Evolutionary conservation across 345 rosid genomes (phyloP).

Genomic region (Eucalyptus camaldulensis): DNA sequence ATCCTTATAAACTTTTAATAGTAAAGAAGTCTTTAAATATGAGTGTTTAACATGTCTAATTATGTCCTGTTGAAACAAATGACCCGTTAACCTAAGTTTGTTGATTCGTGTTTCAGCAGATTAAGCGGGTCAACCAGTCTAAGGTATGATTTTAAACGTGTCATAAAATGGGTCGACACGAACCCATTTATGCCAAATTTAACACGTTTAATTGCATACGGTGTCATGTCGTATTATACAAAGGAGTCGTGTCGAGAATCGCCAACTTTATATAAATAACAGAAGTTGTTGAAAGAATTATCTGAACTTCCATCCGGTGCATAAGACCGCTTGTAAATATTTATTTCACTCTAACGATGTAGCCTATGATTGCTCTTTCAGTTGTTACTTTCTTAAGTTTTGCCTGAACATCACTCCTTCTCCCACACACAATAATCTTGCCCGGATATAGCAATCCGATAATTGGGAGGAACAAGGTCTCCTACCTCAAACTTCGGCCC

Average conservation of each 20-base stretch:
- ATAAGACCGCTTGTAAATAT: not conserved
- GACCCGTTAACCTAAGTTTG: not conserved
- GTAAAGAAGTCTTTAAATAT: not conserved
- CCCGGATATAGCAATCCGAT: conserved; percentile 46
- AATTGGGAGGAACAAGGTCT: conserved; percentile 47
- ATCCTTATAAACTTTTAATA: not conserved
- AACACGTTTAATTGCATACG: not conserved
- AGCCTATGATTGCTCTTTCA: not conserved
- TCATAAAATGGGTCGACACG: not conserved
- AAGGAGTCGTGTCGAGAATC: not conserved
- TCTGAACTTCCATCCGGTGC: not conserved
- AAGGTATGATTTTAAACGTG: not conserved
- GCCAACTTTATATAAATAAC: not conserved
- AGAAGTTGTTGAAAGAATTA: not conserved
- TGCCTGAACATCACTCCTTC: conserved; percentile 4
- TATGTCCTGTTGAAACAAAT: not conserved
- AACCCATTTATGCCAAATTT: not conserved
- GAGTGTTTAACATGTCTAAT: not conserved
- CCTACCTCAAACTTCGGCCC: conserved; percentile 68
- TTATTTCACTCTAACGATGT: not conserved
- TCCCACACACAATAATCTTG: conserved; percentile 48
- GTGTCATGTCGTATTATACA: not conserved
- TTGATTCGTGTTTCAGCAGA: too few species aligned
- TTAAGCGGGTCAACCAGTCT: not conserved
- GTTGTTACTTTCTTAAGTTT: not conserved